Percentiles rank a stretch among this genome's conserved stretches.
Conservation (phyloP, 352 stramenopile species). For the Thalassiosira livingstoniorum region DNA sequence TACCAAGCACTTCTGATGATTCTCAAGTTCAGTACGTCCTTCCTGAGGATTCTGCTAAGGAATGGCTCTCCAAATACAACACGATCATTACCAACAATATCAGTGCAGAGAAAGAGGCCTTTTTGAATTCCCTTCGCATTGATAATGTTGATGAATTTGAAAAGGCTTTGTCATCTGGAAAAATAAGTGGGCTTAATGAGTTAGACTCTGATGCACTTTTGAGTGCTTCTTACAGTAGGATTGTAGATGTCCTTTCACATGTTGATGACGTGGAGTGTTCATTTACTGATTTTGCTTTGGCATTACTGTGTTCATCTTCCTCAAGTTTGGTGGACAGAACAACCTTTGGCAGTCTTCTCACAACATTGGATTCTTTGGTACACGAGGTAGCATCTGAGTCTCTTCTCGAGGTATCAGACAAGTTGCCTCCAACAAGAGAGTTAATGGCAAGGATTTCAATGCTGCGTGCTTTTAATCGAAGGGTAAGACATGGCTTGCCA, state of each 20-base stretch:
- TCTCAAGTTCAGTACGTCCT: conserved; percentile 49
- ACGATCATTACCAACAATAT: conserved; percentile 1
- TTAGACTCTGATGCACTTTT: conserved; percentile 75
- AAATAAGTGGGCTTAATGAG: conserved; percentile 65
- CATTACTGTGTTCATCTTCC: conserved; percentile 25
- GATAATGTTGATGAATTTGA: conserved; percentile 70
- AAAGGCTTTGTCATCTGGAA: conserved; percentile 50
- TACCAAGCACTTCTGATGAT: conserved; percentile 42
- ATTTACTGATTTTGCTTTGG: conserved; percentile 60
- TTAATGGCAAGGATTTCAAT: conserved; percentile 92
- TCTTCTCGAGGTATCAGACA: conserved; percentile 48
- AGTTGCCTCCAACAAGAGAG: conserved; percentile 65
- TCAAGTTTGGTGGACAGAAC: conserved; percentile 7
- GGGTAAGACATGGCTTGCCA: conserved; percentile 70
- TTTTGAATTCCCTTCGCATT: conserved; percentile 58
- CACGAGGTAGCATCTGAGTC: conserved; percentile 58
- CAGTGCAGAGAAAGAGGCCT: conserved; percentile 22
- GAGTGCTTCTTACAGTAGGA: conserved; percentile 50
- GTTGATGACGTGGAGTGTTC: conserved; percentile 48
- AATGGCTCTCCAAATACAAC: conserved; percentile 72
- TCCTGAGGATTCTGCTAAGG: conserved; percentile 74
- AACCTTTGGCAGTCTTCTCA: conserved; percentile 7
- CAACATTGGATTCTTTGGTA: conserved; percentile 49
- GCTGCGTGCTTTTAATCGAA: conserved; percentile 85
- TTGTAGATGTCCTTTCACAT: conserved; percentile 59